Percentiles rank a stretch among this genome's conserved stretches.
Evolutionary conservation across 2,329 filamentous ascomycete species (phyloP).

Genomic region (Pseudogymnoascus sp.): DNA sequence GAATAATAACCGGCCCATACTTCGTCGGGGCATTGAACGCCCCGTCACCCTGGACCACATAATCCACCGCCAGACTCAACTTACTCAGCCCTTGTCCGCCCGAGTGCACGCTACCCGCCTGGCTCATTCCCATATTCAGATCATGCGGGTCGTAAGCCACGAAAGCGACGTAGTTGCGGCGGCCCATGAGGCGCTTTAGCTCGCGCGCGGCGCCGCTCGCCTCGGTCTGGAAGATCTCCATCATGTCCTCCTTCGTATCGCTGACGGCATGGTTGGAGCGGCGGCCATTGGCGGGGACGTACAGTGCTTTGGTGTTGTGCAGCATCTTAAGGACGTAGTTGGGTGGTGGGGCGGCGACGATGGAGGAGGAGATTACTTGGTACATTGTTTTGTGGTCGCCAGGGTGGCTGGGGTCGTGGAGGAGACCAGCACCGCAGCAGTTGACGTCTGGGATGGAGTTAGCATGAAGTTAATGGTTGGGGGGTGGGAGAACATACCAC

Average conservation of each 20-base stretch:
- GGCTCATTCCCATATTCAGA: slow-evolving; percentile 37
- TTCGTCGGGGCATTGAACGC: slow-evolving; percentile 77
- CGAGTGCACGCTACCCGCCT: slow-evolving; percentile 26
- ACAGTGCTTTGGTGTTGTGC: slow-evolving; percentile 90
- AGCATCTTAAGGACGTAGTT: slow-evolving; percentile 86
- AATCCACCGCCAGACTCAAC: slow-evolving; percentile 87
- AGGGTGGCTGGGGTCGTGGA: slow-evolving; percentile 88
- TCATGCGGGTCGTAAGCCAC: slow-evolving; percentile 90
- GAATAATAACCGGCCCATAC: slow-evolving; percentile 93
- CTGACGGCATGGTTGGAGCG: slow-evolving; percentile 63
- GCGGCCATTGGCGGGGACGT: slow-evolving; percentile 83
- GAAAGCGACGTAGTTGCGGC: slow-evolving; percentile 85
- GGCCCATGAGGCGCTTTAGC: slow-evolving; percentile 84
- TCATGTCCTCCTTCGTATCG: slow-evolving; percentile 99
- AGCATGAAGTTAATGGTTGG: not conserved
- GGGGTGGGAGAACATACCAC: slow-evolving; percentile 45
- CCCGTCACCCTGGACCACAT: slow-evolving; percentile 90
- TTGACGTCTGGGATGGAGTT: slow-evolving; percentile 57
- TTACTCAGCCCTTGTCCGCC: slow-evolving; percentile 41
- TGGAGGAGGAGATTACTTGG: slow-evolving; percentile 86
- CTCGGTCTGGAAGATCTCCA: slow-evolving; percentile 97
- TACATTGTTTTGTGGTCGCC: slow-evolving; percentile 99
- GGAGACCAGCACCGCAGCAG: slow-evolving; percentile 80
- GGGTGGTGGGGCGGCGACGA: slow-evolving; percentile 81
- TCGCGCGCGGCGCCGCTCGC: slow-evolving; percentile 77